Evolutionary conservation across 1,284 basidiomycete genomes (phyloP).

Genomic region (Thelephora terrestris): DNA sequence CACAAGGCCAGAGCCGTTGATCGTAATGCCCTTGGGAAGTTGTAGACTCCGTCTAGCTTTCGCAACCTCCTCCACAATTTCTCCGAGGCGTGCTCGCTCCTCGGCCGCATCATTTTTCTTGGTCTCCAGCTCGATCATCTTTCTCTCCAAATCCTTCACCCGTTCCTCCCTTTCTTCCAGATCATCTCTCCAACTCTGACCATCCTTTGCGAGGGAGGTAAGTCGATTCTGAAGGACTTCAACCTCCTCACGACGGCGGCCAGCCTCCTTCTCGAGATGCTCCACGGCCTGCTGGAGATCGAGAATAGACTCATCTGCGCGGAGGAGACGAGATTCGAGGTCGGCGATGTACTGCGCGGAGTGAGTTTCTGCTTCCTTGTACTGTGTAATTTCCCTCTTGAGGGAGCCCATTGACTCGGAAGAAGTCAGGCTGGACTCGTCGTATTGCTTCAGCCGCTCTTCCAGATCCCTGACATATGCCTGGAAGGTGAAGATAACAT

Average conservation of each 20-base stretch:
- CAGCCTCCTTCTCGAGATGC: slow-evolving; percentile 67
- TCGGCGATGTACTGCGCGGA: slow-evolving; percentile 81
- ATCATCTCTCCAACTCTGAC: slow-evolving; percentile 68
- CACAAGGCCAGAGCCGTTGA: slow-evolving; percentile 18
- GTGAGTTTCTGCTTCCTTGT: slow-evolving; percentile 67
- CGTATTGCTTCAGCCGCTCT: slow-evolving; percentile 75
- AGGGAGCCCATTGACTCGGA: slow-evolving; percentile 74
- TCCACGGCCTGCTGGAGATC: slow-evolving; percentile 65
- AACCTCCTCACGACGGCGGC: slow-evolving; percentile 58
- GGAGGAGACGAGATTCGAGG: slow-evolving; percentile 73
- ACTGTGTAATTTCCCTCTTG: slow-evolving; percentile 71
- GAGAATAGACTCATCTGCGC: slow-evolving; percentile 69
- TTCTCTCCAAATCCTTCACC: slow-evolving; percentile 65
- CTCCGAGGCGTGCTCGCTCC: slow-evolving; percentile 52
- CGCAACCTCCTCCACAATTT: slow-evolving; percentile 60
- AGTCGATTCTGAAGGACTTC: slow-evolving; percentile 65
- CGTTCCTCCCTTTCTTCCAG: slow-evolving; percentile 71
- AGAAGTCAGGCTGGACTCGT: slow-evolving; percentile 69
- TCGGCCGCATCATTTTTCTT: slow-evolving; percentile 57
- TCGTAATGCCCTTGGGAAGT: slow-evolving; percentile 17
- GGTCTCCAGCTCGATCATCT: slow-evolving; percentile 66
- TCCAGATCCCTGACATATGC: slow-evolving; percentile 91
- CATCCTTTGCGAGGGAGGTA: slow-evolving; percentile 58
- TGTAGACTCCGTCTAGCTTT: slow-evolving; percentile 59
- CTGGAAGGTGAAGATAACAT: slow-evolving; percentile 24